phyloP scores from a whole-genome alignment of 768 basidiomycete genomes.

The Boletus edulis region DNA sequence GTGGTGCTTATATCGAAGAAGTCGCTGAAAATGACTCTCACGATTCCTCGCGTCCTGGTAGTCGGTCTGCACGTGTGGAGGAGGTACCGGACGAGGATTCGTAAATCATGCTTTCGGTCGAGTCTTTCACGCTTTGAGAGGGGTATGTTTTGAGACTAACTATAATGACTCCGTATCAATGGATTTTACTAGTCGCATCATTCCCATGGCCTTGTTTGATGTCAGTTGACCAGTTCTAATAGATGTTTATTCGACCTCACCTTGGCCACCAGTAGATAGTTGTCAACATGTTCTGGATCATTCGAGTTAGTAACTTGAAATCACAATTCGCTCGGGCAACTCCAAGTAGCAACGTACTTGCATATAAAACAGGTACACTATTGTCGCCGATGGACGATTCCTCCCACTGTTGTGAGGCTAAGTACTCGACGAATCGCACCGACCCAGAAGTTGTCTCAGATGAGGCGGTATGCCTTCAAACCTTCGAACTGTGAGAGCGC shows the following conservation, averaged over 20 bases:
- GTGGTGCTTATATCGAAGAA: constrained; percentile 39
- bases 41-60: constrained; percentile 32
- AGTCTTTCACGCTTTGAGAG: neutral
- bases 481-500: too few species aligned
- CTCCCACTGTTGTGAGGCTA: too few species aligned
- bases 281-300: neutral
- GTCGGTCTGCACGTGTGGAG: constrained; percentile 42
- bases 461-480: too few species aligned
- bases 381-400: too few species aligned
- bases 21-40: constrained; percentile 31
- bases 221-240: neutral
- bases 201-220: constrained; percentile 1
- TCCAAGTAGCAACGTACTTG: too few species aligned
- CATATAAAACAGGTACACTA: too few species aligned
- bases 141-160: neutral
- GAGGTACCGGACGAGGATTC: constrained; percentile 45
- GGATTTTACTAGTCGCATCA: constrained; percentile 39
- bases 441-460: too few species aligned
- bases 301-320: too few species aligned
- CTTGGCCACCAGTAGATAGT: neutral
- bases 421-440: too few species aligned
- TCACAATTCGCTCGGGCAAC: neutral
- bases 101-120: neutral
- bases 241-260: neutral
- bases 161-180: neutral